Base-by-base conservation (phyloP, 1,139 yeast genomes). In the Blastobotrys proliferans region DNA sequence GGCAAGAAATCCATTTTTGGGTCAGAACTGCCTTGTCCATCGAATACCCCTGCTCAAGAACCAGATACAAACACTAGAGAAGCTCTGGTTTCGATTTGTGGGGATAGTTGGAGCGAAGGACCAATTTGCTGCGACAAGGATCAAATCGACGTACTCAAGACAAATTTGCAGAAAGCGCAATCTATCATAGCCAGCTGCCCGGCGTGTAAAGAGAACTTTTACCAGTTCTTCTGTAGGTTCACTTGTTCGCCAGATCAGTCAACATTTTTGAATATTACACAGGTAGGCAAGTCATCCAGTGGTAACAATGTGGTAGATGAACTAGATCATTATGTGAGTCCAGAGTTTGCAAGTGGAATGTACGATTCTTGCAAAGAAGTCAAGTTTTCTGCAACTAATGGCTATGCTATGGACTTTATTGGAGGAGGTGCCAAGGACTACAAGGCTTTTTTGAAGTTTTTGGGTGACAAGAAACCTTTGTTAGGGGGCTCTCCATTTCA, bases 401-500 rank as follows among this genome's bases (percentile, higher is more conserved):
- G 97, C 2, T 85, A 76, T 56, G 97, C 97, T 6, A 88, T 92
- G 97, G 97, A 92, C 60, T 72, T 92, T 40, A 83, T 92, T 40
- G 98, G 98, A 5, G 98, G 98, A 8, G 97, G 97, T 0, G 97
- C 97, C 2, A 74, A 72, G 47, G 77, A 81, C 56, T 85, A 77
- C 58, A 58, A 69, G 34, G 79, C 78, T 42, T 92, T 92, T 59
- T 68, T 92, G 53, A 85, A 87, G 63, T 92, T 90, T 58, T 65
- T 92, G 45, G 97, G 97, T 5, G 97, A 90, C 60, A 94, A 88
- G 54, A 90, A 90, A 60, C 97, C 97, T 0, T 55, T 86, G 51
- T 68, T 92, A 4, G 97, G 97, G 0, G 97, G 97, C 0, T 86
- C 96, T 0, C 97, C 97, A 0, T 88, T 92, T 60, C 97, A 92